Base-by-base conservation (phyloP, 2,329 filamentous ascomycete species). In the Akanthomyces lecanii region DNA sequence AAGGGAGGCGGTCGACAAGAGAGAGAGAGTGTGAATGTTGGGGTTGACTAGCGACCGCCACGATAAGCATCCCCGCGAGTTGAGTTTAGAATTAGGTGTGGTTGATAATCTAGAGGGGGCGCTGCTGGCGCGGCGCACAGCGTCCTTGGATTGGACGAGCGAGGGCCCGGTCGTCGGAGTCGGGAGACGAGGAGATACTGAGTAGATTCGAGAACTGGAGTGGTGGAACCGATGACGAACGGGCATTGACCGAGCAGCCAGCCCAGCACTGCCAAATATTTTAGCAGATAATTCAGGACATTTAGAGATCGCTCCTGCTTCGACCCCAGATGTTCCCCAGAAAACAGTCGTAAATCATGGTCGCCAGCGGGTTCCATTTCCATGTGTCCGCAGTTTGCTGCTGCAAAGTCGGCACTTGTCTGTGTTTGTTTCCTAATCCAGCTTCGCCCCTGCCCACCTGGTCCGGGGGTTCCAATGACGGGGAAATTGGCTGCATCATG, bases 311-410 rank as follows among this genome's bases (percentile, higher is more conserved):
- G 4, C 7, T 14, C 6, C 1, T 42, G 6, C 16, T 36, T 18
- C 45, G 28, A 51, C 56, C 56, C 56, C 56, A 40, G 56, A 59
- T 36, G 16, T 59, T 51, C 45, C 36, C 56, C 44, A 33, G 33
- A 45, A 59, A 58, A 40, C 44, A 38, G 30, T 16, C 7, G 33
- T 36, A 21, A 50, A 38, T 28, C 45, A 25, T 54, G 21, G 36
- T 21, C 25, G 50, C 10, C 45, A 30, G 5, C 7, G n/a, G 30
- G 30, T 40, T 21, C 23, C 25, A 30, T n/a, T 40, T 21, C 23
- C 25, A 30, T n/a, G 4, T 10, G 25, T 18, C 48, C 16, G 23
- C 23, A n/a, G 54, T 42, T 14, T 14, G 54, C 54, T 14, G 54
- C 54, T 30, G 36, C 25, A 28, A 30, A 23, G 18, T 44, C 44